phyloP scores from a whole-genome alignment of 225 moss, liverwort and hornwort species.

The Bryum argenteum region DNA sequence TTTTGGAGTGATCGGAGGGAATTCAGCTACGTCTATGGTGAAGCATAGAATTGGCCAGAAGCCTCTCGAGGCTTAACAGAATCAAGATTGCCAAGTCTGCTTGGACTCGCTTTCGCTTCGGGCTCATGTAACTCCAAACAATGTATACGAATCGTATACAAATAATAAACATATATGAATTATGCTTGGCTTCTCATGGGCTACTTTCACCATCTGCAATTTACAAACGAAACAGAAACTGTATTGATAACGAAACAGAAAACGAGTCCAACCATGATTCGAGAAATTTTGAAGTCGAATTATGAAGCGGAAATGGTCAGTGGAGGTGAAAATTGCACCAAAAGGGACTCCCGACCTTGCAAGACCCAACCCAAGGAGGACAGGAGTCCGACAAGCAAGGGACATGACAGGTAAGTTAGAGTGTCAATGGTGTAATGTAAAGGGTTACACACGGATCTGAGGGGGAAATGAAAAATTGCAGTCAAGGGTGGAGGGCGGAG shows the following conservation, averaged over 20 bases:
- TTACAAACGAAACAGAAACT: conserved; percentile 5
- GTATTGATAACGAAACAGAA: not conserved
- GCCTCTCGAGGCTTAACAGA: too few relatives aligned
- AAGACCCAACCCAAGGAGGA: too few relatives aligned
- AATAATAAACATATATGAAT: conserved; percentile 5
- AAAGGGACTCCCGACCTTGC: too few relatives aligned
- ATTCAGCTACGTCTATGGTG: conserved; percentile 7
- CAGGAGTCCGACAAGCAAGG: too few relatives aligned
- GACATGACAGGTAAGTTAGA: too few relatives aligned
- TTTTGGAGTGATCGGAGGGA: conserved; percentile 20
- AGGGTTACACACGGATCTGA: too few relatives aligned
- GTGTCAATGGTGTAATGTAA: too few relatives aligned
- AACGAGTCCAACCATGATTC: not conserved
- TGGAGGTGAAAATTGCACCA: conserved; percentile 78
- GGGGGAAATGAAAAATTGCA: too few relatives aligned
- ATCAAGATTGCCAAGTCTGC: too few relatives aligned
- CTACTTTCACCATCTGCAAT: conserved; percentile 46
- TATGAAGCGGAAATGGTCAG: conserved; percentile 68
- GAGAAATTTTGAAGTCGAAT: conserved; percentile 58
- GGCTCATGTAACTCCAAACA: conserved; percentile 26
- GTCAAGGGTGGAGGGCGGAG: too few relatives aligned
- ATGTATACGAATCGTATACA: not conserved
- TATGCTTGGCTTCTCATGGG: conserved; percentile 46
- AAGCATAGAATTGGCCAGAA: not conserved
- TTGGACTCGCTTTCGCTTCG: conserved; percentile 22